phyloP scores from a whole-genome alignment of 2,329 filamentous ascomycete species.

The Beauveria brongniartii region DNA sequence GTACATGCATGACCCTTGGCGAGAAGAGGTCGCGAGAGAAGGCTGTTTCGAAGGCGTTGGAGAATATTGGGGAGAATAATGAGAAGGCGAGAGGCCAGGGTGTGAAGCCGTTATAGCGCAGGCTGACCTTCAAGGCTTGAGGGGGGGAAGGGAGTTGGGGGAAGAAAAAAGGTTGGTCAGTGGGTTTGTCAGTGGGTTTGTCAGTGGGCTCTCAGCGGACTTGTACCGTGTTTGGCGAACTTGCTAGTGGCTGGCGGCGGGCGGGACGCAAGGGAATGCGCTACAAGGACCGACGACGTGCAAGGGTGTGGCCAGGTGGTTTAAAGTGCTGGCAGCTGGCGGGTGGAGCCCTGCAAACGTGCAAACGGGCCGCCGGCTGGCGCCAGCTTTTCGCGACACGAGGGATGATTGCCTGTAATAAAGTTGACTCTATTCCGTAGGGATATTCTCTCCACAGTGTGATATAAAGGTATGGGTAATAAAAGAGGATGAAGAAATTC shows the following conservation, averaged over 20 bases:
- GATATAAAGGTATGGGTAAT: too few relatives aligned
- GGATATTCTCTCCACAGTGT: too few relatives aligned
- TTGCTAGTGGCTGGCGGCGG: not conserved
- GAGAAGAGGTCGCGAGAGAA: not conserved
- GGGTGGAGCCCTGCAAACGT: not conserved
- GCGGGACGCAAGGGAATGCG: not conserved
- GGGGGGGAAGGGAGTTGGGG: not conserved
- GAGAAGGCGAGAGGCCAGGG: not conserved
- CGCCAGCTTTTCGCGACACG: not conserved
- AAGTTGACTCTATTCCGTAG: too few relatives aligned
- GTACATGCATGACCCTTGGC: not conserved
- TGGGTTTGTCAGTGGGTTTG: not conserved
- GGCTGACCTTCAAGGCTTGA: not conserved
- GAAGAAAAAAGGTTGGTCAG: not conserved
- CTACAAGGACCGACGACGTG: not conserved
- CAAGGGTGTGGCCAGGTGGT: not conserved
- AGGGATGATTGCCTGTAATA: too few relatives aligned
- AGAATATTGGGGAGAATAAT: constrained; percentile 1
- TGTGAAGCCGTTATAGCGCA: constrained; percentile 4
- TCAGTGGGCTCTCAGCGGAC: not conserved
- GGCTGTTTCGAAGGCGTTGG: constrained; percentile 2
- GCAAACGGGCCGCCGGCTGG: not conserved
- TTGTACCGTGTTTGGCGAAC: not conserved
- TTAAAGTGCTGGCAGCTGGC: constrained; percentile 8
- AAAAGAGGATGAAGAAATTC: too few relatives aligned